Evolutionary conservation across 805 yeast species (phyloP).

Genomic region (Nematodospora valgi): DNA sequence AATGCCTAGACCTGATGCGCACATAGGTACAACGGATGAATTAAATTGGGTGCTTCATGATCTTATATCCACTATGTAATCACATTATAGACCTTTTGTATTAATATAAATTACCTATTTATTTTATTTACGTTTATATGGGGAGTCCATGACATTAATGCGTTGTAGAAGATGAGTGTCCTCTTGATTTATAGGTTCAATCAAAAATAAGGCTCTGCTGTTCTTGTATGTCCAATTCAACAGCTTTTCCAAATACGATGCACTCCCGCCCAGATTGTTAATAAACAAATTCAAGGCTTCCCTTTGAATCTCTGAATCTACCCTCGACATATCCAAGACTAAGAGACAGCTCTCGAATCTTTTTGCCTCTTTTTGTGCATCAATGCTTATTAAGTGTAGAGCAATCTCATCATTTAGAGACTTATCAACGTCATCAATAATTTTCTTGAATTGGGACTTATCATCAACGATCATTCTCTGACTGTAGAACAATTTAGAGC

Average conservation of each 20-base stretch:
- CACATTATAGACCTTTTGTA: conserved; percentile 4
- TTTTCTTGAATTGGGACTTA: not conserved
- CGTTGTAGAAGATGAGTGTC: conserved; percentile 3
- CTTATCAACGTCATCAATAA: not conserved
- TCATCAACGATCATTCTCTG: conserved; percentile 7
- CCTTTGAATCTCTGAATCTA: not conserved
- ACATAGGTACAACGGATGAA: conserved; percentile 63
- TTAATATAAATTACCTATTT: conserved; percentile 8
- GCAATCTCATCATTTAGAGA: not conserved
- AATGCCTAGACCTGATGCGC: conserved; percentile 23
- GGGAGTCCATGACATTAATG: conserved; percentile 10
- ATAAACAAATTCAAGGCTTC: too few species aligned
- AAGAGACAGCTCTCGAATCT: conserved; percentile 1
- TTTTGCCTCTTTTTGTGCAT: not conserved
- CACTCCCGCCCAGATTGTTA: not conserved
- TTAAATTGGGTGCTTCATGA: conserved; percentile 70
- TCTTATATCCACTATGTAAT: conserved; percentile 43
- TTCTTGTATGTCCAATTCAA: not conserved
- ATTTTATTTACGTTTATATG: conserved; percentile 12
- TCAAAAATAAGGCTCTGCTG: not conserved
- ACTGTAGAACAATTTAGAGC: conserved; percentile 1
- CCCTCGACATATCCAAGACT: conserved; percentile 3
- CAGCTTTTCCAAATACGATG: not conserved
- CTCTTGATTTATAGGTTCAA: not conserved
- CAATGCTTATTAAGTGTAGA: conserved; percentile 5